A percentile compares a stretch with the other conserved stretches of the same genome.
These are phyloP conservation scores for Zymoseptoria crescenta DNA, from an alignment of 2,329 filamentous ascomycete species.

Conservation along the genomic window DNA sequence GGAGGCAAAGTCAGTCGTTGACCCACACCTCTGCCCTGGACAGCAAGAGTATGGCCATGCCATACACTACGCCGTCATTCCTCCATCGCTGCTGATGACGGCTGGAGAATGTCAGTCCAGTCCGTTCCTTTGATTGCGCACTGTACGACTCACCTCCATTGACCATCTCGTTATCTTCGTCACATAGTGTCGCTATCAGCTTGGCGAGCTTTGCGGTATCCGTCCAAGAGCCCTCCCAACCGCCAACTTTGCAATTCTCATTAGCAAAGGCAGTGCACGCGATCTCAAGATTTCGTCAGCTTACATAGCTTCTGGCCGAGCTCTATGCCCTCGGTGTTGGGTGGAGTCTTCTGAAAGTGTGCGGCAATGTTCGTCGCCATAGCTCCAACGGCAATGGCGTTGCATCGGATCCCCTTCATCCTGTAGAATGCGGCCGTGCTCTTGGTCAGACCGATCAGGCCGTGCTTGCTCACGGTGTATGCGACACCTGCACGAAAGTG, in stretches of 20 bases:
- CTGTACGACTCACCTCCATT: conserved; percentile 24
- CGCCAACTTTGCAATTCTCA: conserved; percentile 6
- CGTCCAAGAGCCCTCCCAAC: conserved; percentile 16
- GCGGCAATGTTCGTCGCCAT: conserved; percentile 51
- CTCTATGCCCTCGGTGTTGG: conserved; percentile 26
- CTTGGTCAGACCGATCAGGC: conserved; percentile 47
- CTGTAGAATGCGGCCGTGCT: conserved; percentile 52
- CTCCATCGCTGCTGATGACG: conserved; percentile 20
- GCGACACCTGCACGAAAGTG: conserved; percentile 17
- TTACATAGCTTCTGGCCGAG: conserved; percentile 21
- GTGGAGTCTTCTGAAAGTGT: conserved; percentile 28
- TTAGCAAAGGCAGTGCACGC: not conserved
- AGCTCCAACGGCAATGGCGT: conserved; percentile 33
- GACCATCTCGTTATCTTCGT: conserved; percentile 26
- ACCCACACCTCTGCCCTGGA: no score
- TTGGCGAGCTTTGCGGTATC: conserved; percentile 28
- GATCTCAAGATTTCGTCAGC: not conserved
- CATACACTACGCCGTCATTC: conserved; percentile 14
- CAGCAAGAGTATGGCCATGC: conserved; percentile 43
- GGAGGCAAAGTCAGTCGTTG: no score
- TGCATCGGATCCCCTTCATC: conserved; percentile 45
- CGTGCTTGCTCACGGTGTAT: conserved; percentile 50
- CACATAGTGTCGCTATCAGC: conserved; percentile 27
- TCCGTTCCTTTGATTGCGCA: not conserved
- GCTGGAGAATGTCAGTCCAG: conserved; percentile 6